phyloP scores from a whole-genome alignment of 2,329 filamentous ascomycete species.

The Claviceps fusiformis region DNA sequence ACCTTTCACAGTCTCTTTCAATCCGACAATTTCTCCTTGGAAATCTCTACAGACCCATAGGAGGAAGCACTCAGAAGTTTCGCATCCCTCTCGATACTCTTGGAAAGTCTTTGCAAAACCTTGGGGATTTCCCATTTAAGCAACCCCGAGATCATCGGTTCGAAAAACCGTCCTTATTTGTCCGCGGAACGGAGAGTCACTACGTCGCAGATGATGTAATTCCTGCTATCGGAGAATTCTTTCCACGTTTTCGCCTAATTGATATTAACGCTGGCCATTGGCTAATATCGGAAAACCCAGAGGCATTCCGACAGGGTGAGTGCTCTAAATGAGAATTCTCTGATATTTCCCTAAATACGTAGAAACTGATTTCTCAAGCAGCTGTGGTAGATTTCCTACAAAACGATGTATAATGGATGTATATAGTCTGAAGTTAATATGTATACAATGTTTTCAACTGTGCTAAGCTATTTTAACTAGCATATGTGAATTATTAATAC shows the following conservation, averaged over 20 bases:
- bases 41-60: constrained; percentile 52
- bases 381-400: constrained; percentile 3
- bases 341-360: too few species aligned
- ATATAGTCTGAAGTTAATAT: too few species aligned
- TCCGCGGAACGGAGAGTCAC: constrained; percentile 62
- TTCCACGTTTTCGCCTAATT: constrained; percentile 59
- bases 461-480: too few species aligned
- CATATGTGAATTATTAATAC: too few species aligned
- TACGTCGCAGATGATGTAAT: constrained; percentile 73
- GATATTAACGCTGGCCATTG: constrained; percentile 75
- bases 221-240: constrained; percentile 69
- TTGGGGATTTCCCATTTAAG: constrained; percentile 83
- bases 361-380: not conserved
- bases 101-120: constrained; percentile 50
- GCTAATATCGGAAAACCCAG: constrained; percentile 79
- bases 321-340: too few species aligned
- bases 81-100: constrained; percentile 66
- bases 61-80: constrained; percentile 50
- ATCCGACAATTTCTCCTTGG: constrained; percentile 87
- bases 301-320: constrained; percentile 59
- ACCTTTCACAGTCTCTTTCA: constrained; percentile 36
- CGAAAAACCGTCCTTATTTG: constrained; percentile 65
- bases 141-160: constrained; percentile 56
- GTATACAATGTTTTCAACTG: too few species aligned
- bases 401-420: not conserved